Percentiles rank a stretch among this genome's conserved stretches.
These are phyloP conservation scores for Malassezia equina DNA, from an alignment of 1,284 basidiomycete species.

Conservation along the genomic window DNA sequence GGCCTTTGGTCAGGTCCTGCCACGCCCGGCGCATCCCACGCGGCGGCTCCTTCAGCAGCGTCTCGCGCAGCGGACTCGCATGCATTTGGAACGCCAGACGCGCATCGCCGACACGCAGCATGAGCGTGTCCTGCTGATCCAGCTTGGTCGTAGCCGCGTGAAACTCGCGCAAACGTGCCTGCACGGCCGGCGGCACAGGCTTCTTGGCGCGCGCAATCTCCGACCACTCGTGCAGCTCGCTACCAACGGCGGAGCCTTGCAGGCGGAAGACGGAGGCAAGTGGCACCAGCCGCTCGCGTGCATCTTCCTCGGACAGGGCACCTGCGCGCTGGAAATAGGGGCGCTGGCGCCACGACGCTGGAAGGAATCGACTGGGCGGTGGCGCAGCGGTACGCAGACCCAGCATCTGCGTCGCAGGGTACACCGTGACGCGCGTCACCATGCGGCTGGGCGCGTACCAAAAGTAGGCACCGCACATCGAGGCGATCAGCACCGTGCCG, in stretches of 20 bases:
- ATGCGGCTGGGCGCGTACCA: conserved; percentile 18
- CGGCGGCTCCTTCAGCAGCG: conserved; percentile 6
- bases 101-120: conserved; percentile 18
- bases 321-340: conserved; percentile 15
- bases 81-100: conserved; percentile 18
- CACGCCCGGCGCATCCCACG: background rate
- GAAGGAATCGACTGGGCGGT: conserved; percentile 11
- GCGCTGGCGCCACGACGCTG: background rate
- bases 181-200: conserved; percentile 1
- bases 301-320: conserved; percentile 2
- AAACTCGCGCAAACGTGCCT: background rate
- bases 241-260: conserved; percentile 15
- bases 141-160: background rate
- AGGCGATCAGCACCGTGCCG: conserved; percentile 14
- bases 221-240: conserved; percentile 5
- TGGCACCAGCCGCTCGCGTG: conserved; percentile 11
- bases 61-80: conserved; percentile 2
- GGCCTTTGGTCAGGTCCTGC: background rate
- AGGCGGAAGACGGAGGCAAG: conserved; percentile 12
- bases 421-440: conserved; percentile 15
- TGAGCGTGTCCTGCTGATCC: conserved; percentile 14
- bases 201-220: background rate
- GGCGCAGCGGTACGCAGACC: conserved; percentile 17
- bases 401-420: conserved; percentile 9
- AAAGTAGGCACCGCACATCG: conserved; percentile 17